phyloP scores from a whole-genome alignment of 495 filamentous ascomycete species.

The Aspergillus bridgeri region DNA sequence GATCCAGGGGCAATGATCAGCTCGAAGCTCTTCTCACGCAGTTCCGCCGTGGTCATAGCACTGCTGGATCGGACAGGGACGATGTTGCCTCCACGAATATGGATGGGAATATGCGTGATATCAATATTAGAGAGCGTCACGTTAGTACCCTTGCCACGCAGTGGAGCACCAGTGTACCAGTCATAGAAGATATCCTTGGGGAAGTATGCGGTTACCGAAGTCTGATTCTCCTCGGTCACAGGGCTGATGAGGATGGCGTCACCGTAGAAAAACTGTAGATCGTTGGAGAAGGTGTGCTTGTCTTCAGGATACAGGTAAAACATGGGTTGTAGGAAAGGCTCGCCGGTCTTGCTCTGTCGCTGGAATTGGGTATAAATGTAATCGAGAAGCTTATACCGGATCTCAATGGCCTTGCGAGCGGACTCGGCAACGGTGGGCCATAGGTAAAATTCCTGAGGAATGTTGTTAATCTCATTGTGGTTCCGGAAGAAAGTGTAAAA shows the following conservation, averaged over 20 bases:
- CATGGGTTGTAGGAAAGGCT: constrained; percentile 64
- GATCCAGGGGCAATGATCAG: constrained; percentile 61
- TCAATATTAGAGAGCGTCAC: constrained; percentile 52
- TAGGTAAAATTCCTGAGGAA: constrained; percentile 75
- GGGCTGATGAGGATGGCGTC: constrained; percentile 68
- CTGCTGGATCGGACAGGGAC: constrained; percentile 59
- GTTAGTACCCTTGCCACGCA: constrained; percentile 54
- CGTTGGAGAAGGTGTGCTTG: constrained; percentile 53
- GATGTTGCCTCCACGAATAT: constrained; percentile 67
- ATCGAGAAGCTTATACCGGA: constrained; percentile 72
- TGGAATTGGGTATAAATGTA: constrained; percentile 80
- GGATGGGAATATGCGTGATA: constrained; percentile 68
- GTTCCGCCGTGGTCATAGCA: constrained; percentile 66
- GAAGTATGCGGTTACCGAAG: constrained; percentile 67
- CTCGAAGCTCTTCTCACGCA: constrained; percentile 66
- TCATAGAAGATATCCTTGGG: constrained; percentile 77
- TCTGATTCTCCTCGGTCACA: constrained; percentile 61
- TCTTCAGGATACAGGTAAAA: constrained; percentile 73
- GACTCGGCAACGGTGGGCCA: constrained; percentile 63
- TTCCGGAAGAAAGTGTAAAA: constrained; percentile 84
- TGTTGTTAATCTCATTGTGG: constrained; percentile 55
- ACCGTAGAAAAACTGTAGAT: constrained; percentile 74
- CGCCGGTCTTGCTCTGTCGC: constrained; percentile 61
- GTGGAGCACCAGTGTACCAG: constrained; percentile 57
- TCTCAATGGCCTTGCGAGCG: constrained; percentile 67